phyloP scores from a whole-genome alignment of 306 rosid genomes.

The Rosa chinensis region DNA sequence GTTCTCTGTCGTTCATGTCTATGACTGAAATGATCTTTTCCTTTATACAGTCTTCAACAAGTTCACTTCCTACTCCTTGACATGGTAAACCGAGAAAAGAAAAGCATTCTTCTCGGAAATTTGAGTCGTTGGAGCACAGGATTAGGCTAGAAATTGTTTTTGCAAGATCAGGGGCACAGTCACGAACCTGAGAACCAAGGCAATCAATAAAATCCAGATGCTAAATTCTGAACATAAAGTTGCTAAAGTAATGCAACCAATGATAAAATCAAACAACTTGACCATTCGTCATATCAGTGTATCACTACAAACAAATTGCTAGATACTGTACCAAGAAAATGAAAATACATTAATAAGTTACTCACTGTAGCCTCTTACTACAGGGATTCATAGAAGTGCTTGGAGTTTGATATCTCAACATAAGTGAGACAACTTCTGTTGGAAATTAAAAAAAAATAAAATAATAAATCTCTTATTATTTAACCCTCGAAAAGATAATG shows the following conservation, averaged over 20 bases:
- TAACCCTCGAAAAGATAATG: too few relatives aligned
- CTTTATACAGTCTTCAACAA: conserved; percentile 53
- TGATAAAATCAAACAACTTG: not conserved
- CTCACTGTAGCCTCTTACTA: too few relatives aligned
- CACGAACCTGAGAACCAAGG: conserved; percentile 56
- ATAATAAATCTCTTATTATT: too few relatives aligned
- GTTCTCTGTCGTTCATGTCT: conserved; percentile 61
- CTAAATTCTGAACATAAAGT: not conserved
- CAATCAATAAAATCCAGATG: conserved; percentile 3
- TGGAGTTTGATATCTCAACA: too few relatives aligned
- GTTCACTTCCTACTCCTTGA: conserved; percentile 50
- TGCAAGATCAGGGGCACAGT: conserved; percentile 83
- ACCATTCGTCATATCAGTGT: not conserved
- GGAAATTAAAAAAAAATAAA: too few relatives aligned
- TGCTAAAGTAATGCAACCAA: not conserved
- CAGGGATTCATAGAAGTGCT: too few relatives aligned
- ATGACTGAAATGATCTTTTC: conserved; percentile 64
- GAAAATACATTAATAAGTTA: too few relatives aligned
- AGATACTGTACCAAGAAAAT: too few relatives aligned
- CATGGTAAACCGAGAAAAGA: conserved; percentile 76
- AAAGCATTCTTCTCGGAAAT: conserved; percentile 72
- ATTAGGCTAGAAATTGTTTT: conserved; percentile 80
- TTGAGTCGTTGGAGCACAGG: conserved; percentile 60
- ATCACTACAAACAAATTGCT: too few relatives aligned
- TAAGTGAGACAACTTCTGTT: too few relatives aligned